Base-by-base conservation (phyloP, 352 stramenopile species). In the Phytophthora meadii region DNA sequence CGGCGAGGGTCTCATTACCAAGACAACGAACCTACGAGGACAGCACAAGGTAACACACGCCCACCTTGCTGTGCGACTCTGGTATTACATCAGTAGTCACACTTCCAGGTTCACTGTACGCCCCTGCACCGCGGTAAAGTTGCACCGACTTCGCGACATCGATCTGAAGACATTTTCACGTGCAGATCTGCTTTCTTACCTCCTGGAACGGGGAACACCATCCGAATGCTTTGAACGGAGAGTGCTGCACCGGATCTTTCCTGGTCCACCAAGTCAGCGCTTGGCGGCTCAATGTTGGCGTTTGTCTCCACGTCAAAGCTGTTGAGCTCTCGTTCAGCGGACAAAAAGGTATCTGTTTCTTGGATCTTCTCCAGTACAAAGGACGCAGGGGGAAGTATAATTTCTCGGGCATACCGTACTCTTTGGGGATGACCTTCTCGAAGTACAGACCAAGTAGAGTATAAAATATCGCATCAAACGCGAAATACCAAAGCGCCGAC, bases 381-480 rank as follows among this genome's bases (percentile, higher is more conserved):
- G 19, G 19, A 19, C 19, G 19, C 19, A 19, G 19, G 19, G 19
- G 19, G 19, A 19, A 19, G 19, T 19, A 19, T 19, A 19, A 97
- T n/a, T 65, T 64, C 70, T 91, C 53, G 60, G 63, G 4, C 32
- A 44, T 61, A 14, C 57, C 52, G 84, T 92, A 97, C 50, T 96
- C 72, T 28, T 82, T 89, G 0, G 90, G 87, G 4, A 97, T 63
- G 1, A 97, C 85, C 41, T 89, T 78, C 51, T 97, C 90, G 12
- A 98, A 70, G 74, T 98, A 98, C 52, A 83, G 71, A 1, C 78
- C 92, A 0, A 98, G 57, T 5, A 95, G n/a, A 27, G 77, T 87
- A 72, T 97, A 98, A 19, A 97, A 17, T 24, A 96, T 59, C 22
- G 76, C 77, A 60, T 98, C 92, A 4, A 97, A 46, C 5, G 89